Evolutionary conservation across 2,329 filamentous ascomycete species (phyloP).

Genomic region (Zymoseptoria brevis): DNA sequence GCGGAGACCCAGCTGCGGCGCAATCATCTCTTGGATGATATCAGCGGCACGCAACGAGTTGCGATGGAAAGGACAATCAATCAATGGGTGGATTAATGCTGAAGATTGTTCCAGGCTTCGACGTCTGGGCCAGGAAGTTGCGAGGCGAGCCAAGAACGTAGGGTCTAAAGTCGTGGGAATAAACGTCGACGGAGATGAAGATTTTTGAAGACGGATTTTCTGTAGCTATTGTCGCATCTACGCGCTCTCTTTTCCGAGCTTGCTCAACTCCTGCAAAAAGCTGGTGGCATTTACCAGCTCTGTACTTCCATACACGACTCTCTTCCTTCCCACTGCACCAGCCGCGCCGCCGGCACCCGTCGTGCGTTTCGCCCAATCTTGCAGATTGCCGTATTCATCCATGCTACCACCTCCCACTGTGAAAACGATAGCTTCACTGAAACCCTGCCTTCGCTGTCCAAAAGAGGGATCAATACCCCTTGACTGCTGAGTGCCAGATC

Average conservation of each 20-base stretch:
- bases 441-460: constrained; percentile 27
- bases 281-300: constrained; percentile 58
- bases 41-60: not conserved
- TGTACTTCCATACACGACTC: constrained; percentile 92
- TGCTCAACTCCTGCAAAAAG: constrained; percentile 52
- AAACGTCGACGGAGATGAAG: not conserved
- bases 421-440: constrained; percentile 35
- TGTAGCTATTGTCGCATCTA: constrained; percentile 13
- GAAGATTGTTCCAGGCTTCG: not conserved
- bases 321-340: constrained; percentile 54
- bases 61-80: not conserved
- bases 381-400: constrained; percentile 96
- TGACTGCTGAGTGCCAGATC: constrained; percentile 31
- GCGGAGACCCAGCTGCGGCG: not conserved
- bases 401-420: constrained; percentile 78
- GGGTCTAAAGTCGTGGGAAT: not conserved
- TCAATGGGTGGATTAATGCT: not conserved
- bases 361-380: constrained; percentile 86
- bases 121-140: not conserved
- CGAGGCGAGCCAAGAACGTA: not conserved
- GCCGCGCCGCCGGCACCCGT: constrained; percentile 43
- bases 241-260: constrained; percentile 49
- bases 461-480: constrained; percentile 21
- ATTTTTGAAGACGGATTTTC: not conserved
- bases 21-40: not conserved